Evolutionary conservation across 257 asterid genomes (phyloP).

Genomic region (Solanum ossicruentum): DNA sequence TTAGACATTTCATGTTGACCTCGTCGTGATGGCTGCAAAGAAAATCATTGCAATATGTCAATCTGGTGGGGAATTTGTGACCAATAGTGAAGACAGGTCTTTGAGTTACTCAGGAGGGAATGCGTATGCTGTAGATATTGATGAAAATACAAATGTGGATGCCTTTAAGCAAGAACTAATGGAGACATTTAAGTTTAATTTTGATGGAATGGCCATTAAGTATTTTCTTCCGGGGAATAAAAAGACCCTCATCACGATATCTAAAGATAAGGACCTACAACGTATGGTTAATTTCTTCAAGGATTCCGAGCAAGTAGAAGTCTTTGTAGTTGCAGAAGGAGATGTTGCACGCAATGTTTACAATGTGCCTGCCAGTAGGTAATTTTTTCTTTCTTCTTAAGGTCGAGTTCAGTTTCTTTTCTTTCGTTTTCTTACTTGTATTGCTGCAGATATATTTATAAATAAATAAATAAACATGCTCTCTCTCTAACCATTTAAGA

Average conservation of each 20-base stretch:
- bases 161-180: constrained; percentile 84
- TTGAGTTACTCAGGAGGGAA: constrained; percentile 76
- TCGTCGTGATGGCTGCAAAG: constrained; percentile 40
- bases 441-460: background rate
- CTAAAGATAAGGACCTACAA: constrained; percentile 89
- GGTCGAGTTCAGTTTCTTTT: background rate
- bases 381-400: background rate
- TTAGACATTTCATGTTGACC: background rate
- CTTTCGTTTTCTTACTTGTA: background rate
- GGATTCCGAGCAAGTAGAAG: constrained; percentile 91
- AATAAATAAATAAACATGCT: background rate
- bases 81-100: constrained; percentile 65
- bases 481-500: background rate
- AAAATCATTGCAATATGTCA: constrained; percentile 87
- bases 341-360: constrained; percentile 46
- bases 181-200: constrained; percentile 61
- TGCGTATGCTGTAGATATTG: constrained; percentile 87
- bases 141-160: constrained; percentile 50
- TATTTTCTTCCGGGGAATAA: constrained; percentile 90
- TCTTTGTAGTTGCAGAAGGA: constrained; percentile 61
- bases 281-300: constrained; percentile 91
- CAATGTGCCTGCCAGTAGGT: constrained; percentile 83
- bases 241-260: constrained; percentile 79
- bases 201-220: constrained; percentile 54
- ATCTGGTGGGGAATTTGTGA: constrained; percentile 83